Evolutionary conservation across 164 flowering plant genomes (phyloP), one percentile per base, ranked within the genome.

Genomic region (Platanus orientalis): DNA sequence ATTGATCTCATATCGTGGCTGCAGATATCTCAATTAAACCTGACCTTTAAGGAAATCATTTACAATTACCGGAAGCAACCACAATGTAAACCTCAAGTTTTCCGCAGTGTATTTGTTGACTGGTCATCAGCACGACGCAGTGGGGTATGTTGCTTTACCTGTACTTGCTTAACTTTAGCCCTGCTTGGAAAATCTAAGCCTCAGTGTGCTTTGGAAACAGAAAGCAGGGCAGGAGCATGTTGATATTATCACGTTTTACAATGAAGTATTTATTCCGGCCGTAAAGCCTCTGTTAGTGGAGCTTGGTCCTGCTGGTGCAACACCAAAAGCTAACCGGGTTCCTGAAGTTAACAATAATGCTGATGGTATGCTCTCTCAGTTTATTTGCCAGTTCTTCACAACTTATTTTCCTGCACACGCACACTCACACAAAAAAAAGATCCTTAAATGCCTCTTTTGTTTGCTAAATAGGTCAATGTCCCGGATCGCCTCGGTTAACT

Each of bases 11-110:
- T 64, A 26, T 71, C 53, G n/a, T 58, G 45, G 28, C 29, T 80
- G 85, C 90, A 95, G 99, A 90, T 90, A 51, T 90, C 96, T 67
- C 84, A 84, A 68, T 58, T 90, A 68, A 83, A 58, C 73, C 74
- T 95, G 63, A 83, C 95, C 6, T 90, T 95, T 63, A 85, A 69
- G 73, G 98, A 95, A 73, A 92, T 92, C 48, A 84, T 95, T 56
- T 72, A 68, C 80, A 87, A 92, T 80, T 95, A 92, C 53, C 76
- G 87, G 65, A 95, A 88, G 75, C 97, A 92, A 71, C 96, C 98
- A 32, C 95, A 92, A 12, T 87, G 95, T 69, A 92, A 88, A 76
- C 88, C 92, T 49, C 95, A 84, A 75, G 96, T 95, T 60, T 90
- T 90, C 57, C 91, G 90, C 25, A 83, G 80, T 73, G 96, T 95